phyloP scores from a whole-genome alignment of 345 rosid species.

The Zanthoxylum bungeanum region DNA sequence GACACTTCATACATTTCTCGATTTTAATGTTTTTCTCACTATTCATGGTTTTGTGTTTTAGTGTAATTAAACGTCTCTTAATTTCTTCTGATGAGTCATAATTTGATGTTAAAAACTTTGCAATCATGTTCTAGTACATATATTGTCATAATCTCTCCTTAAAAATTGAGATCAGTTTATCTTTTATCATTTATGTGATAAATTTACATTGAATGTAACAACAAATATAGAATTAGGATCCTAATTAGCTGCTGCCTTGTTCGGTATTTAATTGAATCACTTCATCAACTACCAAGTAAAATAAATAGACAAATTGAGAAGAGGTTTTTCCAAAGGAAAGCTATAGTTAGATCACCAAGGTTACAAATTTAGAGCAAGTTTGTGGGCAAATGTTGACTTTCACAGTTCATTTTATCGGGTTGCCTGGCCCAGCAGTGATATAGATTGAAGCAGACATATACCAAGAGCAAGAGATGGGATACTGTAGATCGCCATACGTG shows the following conservation, averaged over 20 bases:
- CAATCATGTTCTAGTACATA: too few species aligned
- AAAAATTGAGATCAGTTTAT: too few species aligned
- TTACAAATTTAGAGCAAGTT: background rate
- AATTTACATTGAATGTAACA: background rate
- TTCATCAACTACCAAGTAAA: too few species aligned
- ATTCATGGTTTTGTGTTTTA: background rate
- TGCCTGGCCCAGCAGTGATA: slow-evolving; percentile 8
- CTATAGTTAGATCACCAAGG: too few species aligned
- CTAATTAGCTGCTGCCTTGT: too few species aligned
- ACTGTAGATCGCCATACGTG: background rate
- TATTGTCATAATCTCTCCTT: too few species aligned
- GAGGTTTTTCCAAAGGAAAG: background rate
- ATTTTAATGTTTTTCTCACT: background rate
- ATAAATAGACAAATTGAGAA: too few species aligned
- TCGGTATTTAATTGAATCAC: too few species aligned
- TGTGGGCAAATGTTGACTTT: slow-evolving; percentile 4
- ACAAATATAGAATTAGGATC: background rate
- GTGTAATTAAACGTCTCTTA: background rate
- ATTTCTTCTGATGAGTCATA: background rate
- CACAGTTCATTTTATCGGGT: background rate
- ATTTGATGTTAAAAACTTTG: background rate
- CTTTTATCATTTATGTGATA: too few species aligned
- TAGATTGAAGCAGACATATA: background rate
- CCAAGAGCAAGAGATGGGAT: background rate
- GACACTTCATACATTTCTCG: background rate